phyloP scores from a whole-genome alignment of 106 monocot genomes.

The Agapanthus africanus region DNA sequence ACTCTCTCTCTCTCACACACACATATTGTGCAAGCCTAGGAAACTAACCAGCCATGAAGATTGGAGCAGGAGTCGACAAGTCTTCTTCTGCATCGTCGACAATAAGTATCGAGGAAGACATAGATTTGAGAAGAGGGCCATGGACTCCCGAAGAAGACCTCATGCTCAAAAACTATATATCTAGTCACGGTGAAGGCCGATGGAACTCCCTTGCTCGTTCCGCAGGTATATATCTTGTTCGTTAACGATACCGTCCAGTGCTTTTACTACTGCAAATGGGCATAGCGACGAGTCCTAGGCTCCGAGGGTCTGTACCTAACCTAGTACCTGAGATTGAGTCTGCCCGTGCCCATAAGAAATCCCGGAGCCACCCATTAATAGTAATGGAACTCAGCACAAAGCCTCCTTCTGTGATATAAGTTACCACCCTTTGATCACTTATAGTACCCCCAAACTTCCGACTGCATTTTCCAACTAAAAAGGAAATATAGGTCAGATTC shows the following conservation, averaged over 20 bases:
- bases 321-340: too few relatives aligned
- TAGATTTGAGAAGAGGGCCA: slow-evolving; percentile 52
- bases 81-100: too few relatives aligned
- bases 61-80: not conserved
- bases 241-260: too few relatives aligned
- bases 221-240: slow-evolving; percentile 38
- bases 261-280: too few relatives aligned
- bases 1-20: not conserved
- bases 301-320: too few relatives aligned
- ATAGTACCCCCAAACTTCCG: not conserved
- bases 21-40: too few relatives aligned
- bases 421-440: not conserved
- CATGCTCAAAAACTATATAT: slow-evolving; percentile 52
- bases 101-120: slow-evolving; percentile 28
- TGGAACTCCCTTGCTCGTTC: slow-evolving; percentile 33
- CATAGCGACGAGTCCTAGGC: too few relatives aligned
- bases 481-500: too few relatives aligned
- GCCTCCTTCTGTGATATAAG: not conserved
- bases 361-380: too few relatives aligned
- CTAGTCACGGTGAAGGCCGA: slow-evolving; percentile 55
- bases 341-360: too few relatives aligned
- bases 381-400: not conserved
- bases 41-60: slow-evolving; percentile 3
- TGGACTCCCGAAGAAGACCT: slow-evolving; percentile 72
- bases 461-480: not conserved